Percentiles rank a stretch among this genome's conserved stretches.
phyloP scores from a whole-genome alignment of 139 green algal species.

The Marvania coccoides region DNA sequence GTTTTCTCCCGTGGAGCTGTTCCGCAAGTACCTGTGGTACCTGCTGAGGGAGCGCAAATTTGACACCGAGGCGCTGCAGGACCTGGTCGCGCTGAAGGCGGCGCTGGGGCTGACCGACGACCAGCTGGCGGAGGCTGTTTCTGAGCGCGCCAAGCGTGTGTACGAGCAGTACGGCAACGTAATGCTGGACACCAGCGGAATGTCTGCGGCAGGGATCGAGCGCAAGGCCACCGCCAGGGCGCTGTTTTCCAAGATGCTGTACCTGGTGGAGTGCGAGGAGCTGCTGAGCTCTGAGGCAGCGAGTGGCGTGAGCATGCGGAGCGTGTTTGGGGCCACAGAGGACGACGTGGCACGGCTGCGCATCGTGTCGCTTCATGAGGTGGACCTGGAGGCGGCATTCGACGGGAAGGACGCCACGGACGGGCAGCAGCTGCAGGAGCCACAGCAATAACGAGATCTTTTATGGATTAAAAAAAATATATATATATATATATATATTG shows the following conservation, averaged over 20 bases:
- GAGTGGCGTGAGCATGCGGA: constrained; percentile 42
- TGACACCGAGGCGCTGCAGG: constrained; percentile 75
- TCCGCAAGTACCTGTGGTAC: constrained; percentile 98
- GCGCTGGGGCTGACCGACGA: constrained; percentile 16
- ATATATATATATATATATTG: no score
- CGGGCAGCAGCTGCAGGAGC: no score
- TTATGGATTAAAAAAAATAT: no score
- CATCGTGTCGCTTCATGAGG: constrained; percentile 12
- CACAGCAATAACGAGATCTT: no score
- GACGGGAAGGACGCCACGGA: no score
- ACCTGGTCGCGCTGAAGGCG: constrained; percentile 81
- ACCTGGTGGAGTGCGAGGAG: constrained; percentile 69
- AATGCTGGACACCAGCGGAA: constrained; percentile 72
- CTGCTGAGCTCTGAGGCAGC: constrained; percentile 50
- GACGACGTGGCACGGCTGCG: constrained; percentile 18
- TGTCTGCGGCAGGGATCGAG: constrained; percentile 61
- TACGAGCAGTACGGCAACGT: constrained; percentile 82
- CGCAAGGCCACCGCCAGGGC: constrained; percentile 73
- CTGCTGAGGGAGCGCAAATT: constrained; percentile 88
- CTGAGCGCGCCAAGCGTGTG: constrained; percentile 71
- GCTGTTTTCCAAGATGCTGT: constrained; percentile 93
- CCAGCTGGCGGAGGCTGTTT: constrained; percentile 70
- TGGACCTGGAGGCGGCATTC: constrained; percentile 12
- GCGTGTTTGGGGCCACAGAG: constrained; percentile 79
- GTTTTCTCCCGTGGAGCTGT: constrained; percentile 82